Evolutionary conservation across 2,329 filamentous ascomycete species (phyloP).

Genomic region (Saccharata proteae): DNA sequence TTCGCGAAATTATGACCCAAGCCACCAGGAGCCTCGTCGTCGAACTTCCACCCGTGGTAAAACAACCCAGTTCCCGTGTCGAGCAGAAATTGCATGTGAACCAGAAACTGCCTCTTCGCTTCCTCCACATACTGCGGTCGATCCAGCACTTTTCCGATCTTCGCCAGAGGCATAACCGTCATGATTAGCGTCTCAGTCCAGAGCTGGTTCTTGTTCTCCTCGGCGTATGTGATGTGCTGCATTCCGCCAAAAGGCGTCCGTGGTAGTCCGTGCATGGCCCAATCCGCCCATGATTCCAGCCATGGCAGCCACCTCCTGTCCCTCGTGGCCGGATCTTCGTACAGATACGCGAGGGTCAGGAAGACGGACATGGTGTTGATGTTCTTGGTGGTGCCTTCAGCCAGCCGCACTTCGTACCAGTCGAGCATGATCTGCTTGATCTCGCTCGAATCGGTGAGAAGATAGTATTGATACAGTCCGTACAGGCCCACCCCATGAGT

Average conservation of each 20-base stretch:
- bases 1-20: constrained; percentile 44
- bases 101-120: constrained; percentile 63
- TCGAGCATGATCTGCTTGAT: constrained; percentile 55
- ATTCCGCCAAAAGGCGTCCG: constrained; percentile 61
- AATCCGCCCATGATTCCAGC: constrained; percentile 72
- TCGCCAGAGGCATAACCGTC: constrained; percentile 69
- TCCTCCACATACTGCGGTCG: constrained; percentile 64
- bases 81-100: constrained; percentile 69
- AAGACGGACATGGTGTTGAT: constrained; percentile 79
- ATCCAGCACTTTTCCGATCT: constrained; percentile 60
- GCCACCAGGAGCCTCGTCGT: constrained; percentile 31
- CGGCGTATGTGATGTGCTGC: constrained; percentile 64
- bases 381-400: constrained; percentile 67
- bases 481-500: constrained; percentile 71
- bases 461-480: constrained; percentile 73
- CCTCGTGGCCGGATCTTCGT: constrained; percentile 50
- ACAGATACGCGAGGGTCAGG: constrained; percentile 63
- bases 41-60: constrained; percentile 74
- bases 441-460: constrained; percentile 49
- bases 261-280: constrained; percentile 66
- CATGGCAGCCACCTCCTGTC: constrained; percentile 61
- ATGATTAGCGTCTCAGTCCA: constrained; percentile 88
- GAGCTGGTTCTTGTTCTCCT: constrained; percentile 59
- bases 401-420: constrained; percentile 61
- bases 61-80: constrained; percentile 61